phyloP scores from a whole-genome alignment of 345 rosid species.

The Eucalyptus marginata region DNA sequence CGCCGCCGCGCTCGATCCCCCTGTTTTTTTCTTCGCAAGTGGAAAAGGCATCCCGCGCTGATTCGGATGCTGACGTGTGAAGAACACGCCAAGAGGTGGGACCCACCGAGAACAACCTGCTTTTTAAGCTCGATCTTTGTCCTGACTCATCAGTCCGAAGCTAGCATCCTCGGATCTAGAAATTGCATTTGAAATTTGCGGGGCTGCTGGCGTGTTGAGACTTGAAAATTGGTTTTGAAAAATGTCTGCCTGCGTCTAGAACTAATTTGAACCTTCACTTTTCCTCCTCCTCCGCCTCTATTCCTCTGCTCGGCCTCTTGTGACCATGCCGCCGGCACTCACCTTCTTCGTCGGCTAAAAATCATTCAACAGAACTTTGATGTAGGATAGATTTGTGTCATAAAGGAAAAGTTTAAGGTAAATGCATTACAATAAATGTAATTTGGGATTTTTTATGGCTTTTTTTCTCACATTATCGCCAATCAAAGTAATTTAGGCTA shows the following conservation, averaged over 20 bases:
- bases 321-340: background rate
- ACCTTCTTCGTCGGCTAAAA: too few relatives aligned
- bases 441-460: too few relatives aligned
- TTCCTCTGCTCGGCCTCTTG: background rate
- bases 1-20: background rate
- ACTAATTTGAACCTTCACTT: background rate
- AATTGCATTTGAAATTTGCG: background rate
- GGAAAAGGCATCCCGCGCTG: background rate
- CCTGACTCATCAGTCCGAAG: background rate
- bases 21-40: background rate
- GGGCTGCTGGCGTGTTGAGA: background rate
- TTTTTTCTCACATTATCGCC: background rate
- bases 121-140: background rate
- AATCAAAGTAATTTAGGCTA: background rate
- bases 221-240: background rate
- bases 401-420: too few relatives aligned
- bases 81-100: background rate
- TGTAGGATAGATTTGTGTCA: rapidly evolving
- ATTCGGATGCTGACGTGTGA: background rate
- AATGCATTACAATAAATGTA: too few relatives aligned
- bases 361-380: too few relatives aligned
- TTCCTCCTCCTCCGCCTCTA: background rate
- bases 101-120: background rate
- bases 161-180: too few relatives aligned
- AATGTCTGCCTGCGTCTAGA: background rate